phyloP scores from a whole-genome alignment of 495 filamentous ascomycete genomes.

The Aspergillus indologenus region DNA sequence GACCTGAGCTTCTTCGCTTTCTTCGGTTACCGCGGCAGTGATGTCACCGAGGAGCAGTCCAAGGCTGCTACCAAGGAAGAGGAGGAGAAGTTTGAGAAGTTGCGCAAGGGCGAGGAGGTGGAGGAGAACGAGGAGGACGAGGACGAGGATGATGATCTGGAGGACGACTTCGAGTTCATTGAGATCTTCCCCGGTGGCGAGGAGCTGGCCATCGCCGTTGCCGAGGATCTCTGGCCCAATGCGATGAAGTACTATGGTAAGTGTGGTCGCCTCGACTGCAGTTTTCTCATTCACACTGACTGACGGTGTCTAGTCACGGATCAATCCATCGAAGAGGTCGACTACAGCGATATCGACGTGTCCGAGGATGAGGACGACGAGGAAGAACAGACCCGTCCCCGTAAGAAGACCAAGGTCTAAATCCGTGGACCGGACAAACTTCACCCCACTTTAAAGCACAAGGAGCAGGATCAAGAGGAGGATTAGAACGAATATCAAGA shows the following conservation, averaged over 20 bases:
- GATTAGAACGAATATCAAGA: constrained; percentile 81
- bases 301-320: constrained; percentile 20
- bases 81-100: constrained; percentile 53
- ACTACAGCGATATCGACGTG: constrained; percentile 25
- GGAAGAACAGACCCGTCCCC: constrained; percentile 33
- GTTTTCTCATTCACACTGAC: neutral
- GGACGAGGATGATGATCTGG: constrained; percentile 47
- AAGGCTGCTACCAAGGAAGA: constrained; percentile 55
- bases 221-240: constrained; percentile 82
- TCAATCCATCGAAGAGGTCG: constrained; percentile 34
- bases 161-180: constrained; percentile 53
- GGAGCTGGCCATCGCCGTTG: constrained; percentile 70
- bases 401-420: constrained; percentile 46
- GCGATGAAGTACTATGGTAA: constrained; percentile 89
- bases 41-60: constrained; percentile 68
- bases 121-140: constrained; percentile 43
- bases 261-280: constrained; percentile 26
- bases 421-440: constrained; percentile 12
- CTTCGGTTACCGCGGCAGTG: constrained; percentile 72
- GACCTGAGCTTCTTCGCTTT: constrained; percentile 78
- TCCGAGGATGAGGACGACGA: constrained; percentile 29
- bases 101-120: constrained; percentile 51
- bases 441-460: constrained; percentile 25
- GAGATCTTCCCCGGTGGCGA: constrained; percentile 84
- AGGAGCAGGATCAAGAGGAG: constrained; percentile 74